Percentiles rank a stretch among this genome's conserved stretches.
Conservation (phyloP, 192 early-diverging fungal species). For the Mortierella antarctica region DNA sequence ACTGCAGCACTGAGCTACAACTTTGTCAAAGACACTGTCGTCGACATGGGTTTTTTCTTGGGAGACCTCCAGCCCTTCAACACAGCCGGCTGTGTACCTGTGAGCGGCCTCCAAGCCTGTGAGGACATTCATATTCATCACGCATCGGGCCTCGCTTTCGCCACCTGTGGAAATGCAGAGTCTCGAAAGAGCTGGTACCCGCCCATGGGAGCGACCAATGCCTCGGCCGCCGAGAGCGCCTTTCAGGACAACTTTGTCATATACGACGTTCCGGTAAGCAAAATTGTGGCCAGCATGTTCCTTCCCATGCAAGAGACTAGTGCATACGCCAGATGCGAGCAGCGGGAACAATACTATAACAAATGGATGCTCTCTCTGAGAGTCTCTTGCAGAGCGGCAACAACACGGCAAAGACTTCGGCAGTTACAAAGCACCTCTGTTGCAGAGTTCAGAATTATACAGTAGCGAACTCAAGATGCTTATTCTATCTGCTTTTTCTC, state of each 20-base stretch:
- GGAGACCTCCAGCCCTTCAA: conserved; percentile 23
- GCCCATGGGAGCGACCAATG: conserved; percentile 35
- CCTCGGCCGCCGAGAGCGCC: conserved; percentile 15
- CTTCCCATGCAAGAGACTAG: too few species aligned
- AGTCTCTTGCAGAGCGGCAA: too few species aligned
- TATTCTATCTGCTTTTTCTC: neutral
- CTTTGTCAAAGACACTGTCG: conserved; percentile 10
- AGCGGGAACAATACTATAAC: too few species aligned
- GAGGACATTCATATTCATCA: conserved; percentile 69
- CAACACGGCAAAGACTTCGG: too few species aligned
- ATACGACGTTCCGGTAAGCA: conserved; percentile 62
- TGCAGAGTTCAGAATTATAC: neutral
- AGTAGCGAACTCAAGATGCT: neutral
- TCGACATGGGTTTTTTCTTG: conserved; percentile 27
- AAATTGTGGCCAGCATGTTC: neutral
- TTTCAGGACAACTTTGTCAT: conserved; percentile 58
- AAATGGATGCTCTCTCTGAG: too few species aligned
- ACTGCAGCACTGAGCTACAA: conserved; percentile 25
- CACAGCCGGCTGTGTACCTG: conserved; percentile 20
- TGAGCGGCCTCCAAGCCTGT: conserved; percentile 59
- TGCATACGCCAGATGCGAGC: too few species aligned
- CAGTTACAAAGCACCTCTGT: too few species aligned
- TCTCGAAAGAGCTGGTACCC: conserved; percentile 60
- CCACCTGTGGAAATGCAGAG: conserved; percentile 64
- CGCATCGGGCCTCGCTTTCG: conserved; percentile 61